Conservation (phyloP, 208 protist genomes). For the Sergeia podlipaevii region DNA sequence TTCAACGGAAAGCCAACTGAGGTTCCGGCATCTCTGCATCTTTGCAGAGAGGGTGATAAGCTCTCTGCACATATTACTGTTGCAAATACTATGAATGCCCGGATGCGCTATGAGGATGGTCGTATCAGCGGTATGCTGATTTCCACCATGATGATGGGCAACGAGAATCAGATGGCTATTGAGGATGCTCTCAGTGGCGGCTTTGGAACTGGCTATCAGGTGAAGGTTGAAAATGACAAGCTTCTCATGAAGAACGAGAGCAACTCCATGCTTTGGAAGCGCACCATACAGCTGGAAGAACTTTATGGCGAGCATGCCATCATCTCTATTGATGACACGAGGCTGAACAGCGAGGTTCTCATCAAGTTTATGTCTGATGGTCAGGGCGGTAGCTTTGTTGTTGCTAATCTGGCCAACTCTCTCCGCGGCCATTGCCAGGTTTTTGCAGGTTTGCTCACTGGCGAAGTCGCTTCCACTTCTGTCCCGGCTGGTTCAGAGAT, state of each 20-base stretch:
- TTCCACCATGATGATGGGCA: conserved; percentile 31
- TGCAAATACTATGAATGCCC: conserved; percentile 43
- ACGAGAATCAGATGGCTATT: conserved; percentile 35
- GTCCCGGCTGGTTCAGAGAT: conserved; percentile 21
- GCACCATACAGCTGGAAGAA: conserved; percentile 27
- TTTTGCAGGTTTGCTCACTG: conserved; percentile 29
- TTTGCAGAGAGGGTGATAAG: conserved; percentile 23
- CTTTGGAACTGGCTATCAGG: conserved; percentile 45
- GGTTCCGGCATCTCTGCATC: conserved; percentile 23
- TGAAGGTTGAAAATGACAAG: conserved; percentile 19
- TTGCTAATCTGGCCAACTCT: conserved; percentile 46
- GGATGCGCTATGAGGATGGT: conserved; percentile 22
- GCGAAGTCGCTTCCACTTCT: conserved; percentile 46
- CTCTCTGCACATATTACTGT: conserved; percentile 31
- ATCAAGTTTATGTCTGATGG: conserved; percentile 39
- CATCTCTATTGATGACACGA: conserved; percentile 42
- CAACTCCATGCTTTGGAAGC: conserved; percentile 33
- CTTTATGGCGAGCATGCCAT: conserved; percentile 61
- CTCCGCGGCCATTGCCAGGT: conserved; percentile 57
- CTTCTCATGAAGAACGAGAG: conserved; percentile 54
- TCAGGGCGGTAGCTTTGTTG: conserved; percentile 31
- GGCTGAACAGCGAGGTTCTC: conserved; percentile 33
- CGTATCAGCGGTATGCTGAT: conserved; percentile 31
- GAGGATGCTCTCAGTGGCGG: conserved; percentile 40
- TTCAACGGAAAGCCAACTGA: conserved; percentile 31